Evolutionary conservation across 768 basidiomycete genomes (phyloP).

Genomic region (Suillus americanus): DNA sequence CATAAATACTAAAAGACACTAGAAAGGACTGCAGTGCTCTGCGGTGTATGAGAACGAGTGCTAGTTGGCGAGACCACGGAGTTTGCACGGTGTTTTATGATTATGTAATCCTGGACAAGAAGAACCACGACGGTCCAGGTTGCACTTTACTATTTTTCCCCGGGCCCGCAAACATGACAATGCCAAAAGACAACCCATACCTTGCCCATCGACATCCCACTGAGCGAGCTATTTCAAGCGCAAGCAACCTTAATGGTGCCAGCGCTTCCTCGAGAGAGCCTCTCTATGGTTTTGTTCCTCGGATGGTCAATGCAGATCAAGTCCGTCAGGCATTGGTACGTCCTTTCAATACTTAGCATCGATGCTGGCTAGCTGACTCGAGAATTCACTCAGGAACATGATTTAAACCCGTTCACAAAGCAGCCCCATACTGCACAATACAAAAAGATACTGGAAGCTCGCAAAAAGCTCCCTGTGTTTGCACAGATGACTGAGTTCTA

Average conservation of each 20-base stretch:
- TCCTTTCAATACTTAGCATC: slow-evolving; percentile 8
- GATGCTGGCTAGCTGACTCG: neutral
- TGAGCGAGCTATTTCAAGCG: slow-evolving; percentile 18
- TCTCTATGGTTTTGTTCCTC: slow-evolving; percentile 71
- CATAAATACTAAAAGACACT: neutral
- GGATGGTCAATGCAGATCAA: slow-evolving; percentile 65
- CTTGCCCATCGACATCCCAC: slow-evolving; percentile 42
- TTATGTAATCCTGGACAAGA: neutral
- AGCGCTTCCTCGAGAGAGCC: slow-evolving; percentile 47
- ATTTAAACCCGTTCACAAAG: slow-evolving; percentile 88
- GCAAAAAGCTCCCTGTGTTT: slow-evolving; percentile 91
- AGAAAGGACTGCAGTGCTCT: neutral
- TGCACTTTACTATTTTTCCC: neutral
- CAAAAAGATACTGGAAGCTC: slow-evolving; percentile 78
- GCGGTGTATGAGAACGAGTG: neutral
- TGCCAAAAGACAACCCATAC: slow-evolving; percentile 49
- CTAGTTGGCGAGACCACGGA: too few species aligned
- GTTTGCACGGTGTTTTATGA: neutral
- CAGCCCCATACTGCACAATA: slow-evolving; percentile 75
- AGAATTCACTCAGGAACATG: slow-evolving; percentile 54
- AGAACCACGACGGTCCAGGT: neutral
- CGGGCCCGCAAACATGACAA: neutral
- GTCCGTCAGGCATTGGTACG: slow-evolving; percentile 71
- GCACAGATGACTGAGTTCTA: slow-evolving; percentile 92
- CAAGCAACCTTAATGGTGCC: slow-evolving; percentile 3